These are phyloP conservation scores for Apiospora rasikravindrae DNA, from an alignment of 2,329 filamentous ascomycete species.

Conservation along the genomic window DNA sequence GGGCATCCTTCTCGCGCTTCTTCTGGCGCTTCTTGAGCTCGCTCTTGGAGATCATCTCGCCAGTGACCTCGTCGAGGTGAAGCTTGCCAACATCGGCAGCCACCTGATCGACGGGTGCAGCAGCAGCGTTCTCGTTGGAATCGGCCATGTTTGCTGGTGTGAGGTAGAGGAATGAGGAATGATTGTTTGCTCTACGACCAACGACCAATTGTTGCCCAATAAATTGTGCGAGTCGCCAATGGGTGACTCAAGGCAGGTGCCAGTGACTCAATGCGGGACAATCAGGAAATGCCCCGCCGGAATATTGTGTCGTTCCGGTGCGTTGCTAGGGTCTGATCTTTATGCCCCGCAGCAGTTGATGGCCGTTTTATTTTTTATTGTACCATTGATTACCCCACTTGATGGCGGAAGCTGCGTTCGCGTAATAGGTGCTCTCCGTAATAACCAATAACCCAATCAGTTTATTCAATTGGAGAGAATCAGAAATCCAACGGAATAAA, in stretches of 20 bases:
- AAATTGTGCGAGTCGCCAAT: neutral
- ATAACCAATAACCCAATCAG: no score
- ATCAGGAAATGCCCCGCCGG: conserved; percentile 3
- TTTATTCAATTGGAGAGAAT: no score
- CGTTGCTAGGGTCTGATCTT: neutral
- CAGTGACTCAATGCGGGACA: neutral
- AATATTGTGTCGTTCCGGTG: conserved; percentile 12
- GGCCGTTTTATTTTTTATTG: no score
- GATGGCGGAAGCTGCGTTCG: no score
- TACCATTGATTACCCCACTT: no score
- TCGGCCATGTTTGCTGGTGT: conserved; percentile 21
- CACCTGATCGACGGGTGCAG: conserved; percentile 51
- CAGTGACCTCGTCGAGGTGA: conserved; percentile 89
- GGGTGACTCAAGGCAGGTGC: no score
- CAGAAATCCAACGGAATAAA: no score
- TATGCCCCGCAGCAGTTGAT: neutral
- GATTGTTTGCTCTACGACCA: neutral
- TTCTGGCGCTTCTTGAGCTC: conserved; percentile 97
- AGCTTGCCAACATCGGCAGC: conserved; percentile 61
- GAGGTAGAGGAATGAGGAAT: neutral
- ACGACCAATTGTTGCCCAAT: neutral
- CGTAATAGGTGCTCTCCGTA: no score
- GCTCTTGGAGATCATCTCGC: conserved; percentile 83
- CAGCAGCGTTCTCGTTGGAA: conserved; percentile 16
- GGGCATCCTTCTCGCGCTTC: conserved; percentile 82